A percentile compares a stretch with the other conserved stretches of the same genome.
These are phyloP conservation scores for Beta corolliflora DNA, from an alignment of 179 eudicot genomes.

Conservation along the genomic window DNA sequence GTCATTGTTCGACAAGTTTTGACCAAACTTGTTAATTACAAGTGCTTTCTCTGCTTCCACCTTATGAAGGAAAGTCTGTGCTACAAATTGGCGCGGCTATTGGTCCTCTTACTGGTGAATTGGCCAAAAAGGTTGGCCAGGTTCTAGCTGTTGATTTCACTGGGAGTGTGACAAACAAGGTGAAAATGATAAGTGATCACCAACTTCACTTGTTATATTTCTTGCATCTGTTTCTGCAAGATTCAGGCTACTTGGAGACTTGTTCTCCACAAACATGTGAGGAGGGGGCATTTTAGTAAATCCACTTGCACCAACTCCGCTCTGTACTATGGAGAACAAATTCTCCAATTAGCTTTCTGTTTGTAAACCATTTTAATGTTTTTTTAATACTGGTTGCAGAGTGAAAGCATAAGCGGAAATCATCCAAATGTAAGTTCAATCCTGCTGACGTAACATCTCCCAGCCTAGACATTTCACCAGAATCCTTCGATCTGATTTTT, in stretches of 20 bases:
- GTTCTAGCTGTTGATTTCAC: slow-evolving; percentile 79
- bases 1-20: neutral
- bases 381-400: slow-evolving; percentile 47
- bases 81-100: slow-evolving; percentile 89
- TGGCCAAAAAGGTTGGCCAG: slow-evolving; percentile 74
- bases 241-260: too few species aligned
- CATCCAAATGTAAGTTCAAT: slow-evolving; percentile 75
- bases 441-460: slow-evolving; percentile 85
- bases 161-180: slow-evolving; percentile 76
- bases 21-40: slow-evolving; percentile 16
- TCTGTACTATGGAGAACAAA: too few species aligned
- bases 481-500: slow-evolving; percentile 76
- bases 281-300: too few species aligned
- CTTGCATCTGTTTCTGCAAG: neutral
- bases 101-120: slow-evolving; percentile 80
- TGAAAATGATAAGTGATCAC: slow-evolving; percentile 13
- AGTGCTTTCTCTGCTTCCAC: slow-evolving; percentile 79
- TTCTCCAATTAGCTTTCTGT: too few species aligned
- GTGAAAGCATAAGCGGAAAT: slow-evolving; percentile 63
- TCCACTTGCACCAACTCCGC: too few species aligned
- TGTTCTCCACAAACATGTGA: too few species aligned
- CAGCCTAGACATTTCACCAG: slow-evolving; percentile 56
- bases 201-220: neutral
- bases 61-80: slow-evolving; percentile 81
- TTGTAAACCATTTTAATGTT: neutral